A percentile compares a stretch with the other conserved stretches of the same genome.
These are phyloP conservation scores for Oehlia diaphana DNA, from an alignment of 192 early-diverging fungal genomes.

Conservation along the genomic window DNA sequence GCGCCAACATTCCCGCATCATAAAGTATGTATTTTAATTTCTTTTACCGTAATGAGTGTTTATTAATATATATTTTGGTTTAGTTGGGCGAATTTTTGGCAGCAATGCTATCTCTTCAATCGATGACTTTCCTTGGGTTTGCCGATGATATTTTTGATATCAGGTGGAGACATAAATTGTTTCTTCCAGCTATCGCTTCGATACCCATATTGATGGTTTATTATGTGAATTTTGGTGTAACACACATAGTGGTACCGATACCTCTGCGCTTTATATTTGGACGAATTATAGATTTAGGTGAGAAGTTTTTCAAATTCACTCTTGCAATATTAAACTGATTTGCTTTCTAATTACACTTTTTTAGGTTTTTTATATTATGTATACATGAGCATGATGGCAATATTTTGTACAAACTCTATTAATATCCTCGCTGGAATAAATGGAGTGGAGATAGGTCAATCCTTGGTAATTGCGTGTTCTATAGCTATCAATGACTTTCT, in stretches of 20 bases:
- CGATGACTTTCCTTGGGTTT: slow-evolving; percentile 97
- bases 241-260: slow-evolving; percentile 85
- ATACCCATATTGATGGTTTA: slow-evolving; percentile 95
- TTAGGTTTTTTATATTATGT: slow-evolving; percentile 86
- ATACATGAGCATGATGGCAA: slow-evolving; percentile 84
- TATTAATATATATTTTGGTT: background rate
- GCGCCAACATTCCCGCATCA: slow-evolving; percentile 66
- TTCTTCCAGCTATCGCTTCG: slow-evolving; percentile 88
- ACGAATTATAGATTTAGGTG: slow-evolving; percentile 78
- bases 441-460: slow-evolving; percentile 94
- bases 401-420: slow-evolving; percentile 97
- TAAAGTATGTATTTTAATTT: slow-evolving; percentile 51
- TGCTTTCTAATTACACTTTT: background rate
- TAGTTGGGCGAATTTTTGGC: slow-evolving; percentile 91
- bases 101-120: slow-evolving; percentile 86
- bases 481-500: slow-evolving; percentile 71
- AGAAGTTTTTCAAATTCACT: background rate
- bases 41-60: no score
- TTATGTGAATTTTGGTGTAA: slow-evolving; percentile 84
- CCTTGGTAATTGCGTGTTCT: slow-evolving; percentile 88
- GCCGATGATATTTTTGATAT: slow-evolving; percentile 98
- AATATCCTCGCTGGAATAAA: slow-evolving; percentile 99
- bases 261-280: slow-evolving; percentile 75
- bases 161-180: slow-evolving; percentile 93
- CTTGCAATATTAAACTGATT: background rate